phyloP scores from a whole-genome alignment of 1,139 yeast species.

The Hyphopichia fennica region DNA sequence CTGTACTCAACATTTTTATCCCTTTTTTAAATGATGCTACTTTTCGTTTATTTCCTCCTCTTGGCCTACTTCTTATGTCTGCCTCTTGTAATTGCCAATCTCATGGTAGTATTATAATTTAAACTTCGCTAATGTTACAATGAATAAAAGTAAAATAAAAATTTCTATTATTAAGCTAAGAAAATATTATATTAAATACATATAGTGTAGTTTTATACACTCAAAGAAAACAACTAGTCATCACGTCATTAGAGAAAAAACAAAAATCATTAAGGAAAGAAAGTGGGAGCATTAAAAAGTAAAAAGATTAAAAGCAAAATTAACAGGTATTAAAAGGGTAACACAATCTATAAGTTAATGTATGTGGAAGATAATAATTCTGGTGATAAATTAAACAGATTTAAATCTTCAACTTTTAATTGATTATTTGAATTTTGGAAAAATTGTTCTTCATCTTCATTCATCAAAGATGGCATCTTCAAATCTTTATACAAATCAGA shows the following conservation, averaged over 20 bases:
- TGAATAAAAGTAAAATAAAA: no score
- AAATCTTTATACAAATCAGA: background rate
- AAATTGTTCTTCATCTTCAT: background rate
- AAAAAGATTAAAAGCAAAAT: background rate
- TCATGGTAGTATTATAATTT: no score
- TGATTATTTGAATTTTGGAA: background rate
- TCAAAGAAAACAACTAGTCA: background rate
- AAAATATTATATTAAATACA: background rate
- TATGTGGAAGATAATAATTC: slow-evolving; percentile 2
- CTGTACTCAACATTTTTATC: no score
- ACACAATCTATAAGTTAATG: slow-evolving; percentile 1
- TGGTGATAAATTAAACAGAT: slow-evolving; percentile 2
- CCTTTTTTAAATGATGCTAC: no score
- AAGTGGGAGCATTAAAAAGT: background rate
- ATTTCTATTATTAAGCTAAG: background rate
- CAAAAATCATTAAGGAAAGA: no score
- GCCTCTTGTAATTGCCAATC: no score
- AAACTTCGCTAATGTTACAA: no score
- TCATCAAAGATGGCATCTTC: slow-evolving; percentile 1
- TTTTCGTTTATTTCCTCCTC: no score
- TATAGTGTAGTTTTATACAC: background rate
- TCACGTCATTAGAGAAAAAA: no score
- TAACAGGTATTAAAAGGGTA: background rate
- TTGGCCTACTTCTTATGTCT: no score
- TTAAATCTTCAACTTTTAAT: background rate